Conservation (phyloP, 352 stramenopile species). For the Bremia lactucae region DNA sequence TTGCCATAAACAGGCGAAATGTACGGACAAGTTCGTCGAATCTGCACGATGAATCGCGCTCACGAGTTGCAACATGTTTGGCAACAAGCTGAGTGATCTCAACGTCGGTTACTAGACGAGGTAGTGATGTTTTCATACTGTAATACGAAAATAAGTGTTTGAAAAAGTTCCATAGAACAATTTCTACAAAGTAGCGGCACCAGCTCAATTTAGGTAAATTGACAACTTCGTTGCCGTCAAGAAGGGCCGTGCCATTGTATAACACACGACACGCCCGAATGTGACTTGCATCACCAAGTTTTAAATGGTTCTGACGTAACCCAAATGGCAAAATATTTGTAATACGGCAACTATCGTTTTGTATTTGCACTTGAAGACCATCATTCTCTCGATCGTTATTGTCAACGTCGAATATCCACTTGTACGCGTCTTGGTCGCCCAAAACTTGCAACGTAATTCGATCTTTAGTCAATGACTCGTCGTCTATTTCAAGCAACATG, state of each 20-base stretch:
- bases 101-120: conserved; percentile 47
- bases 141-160: conserved; percentile 29
- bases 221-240: conserved; percentile 58
- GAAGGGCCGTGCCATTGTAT: conserved; percentile 59
- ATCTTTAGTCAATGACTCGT: conserved; percentile 68
- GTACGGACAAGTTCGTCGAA: conserved; percentile 76
- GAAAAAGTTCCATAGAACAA: conserved; percentile 41
- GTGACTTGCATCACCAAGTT: conserved; percentile 33
- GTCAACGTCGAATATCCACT: too few relatives aligned
- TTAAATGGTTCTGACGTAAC: conserved; percentile 35
- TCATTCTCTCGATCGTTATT: conserved; percentile 9
- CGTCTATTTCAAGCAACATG: conserved; percentile 61
- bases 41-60: conserved; percentile 59
- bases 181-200: conserved; percentile 45
- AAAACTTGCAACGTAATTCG: conserved; percentile 71
- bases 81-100: conserved; percentile 59
- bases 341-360: too few relatives aligned
- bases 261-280: conserved; percentile 64
- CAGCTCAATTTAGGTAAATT: conserved; percentile 44
- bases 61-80: conserved; percentile 44
- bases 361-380: conserved; percentile 28
- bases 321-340: too few relatives aligned
- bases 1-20: conserved; percentile 75
- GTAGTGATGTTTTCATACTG: conserved; percentile 32
- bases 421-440: conserved; percentile 42